Evolutionary conservation across 768 basidiomycete genomes (phyloP).

Genomic region (Podaxis sp.): DNA sequence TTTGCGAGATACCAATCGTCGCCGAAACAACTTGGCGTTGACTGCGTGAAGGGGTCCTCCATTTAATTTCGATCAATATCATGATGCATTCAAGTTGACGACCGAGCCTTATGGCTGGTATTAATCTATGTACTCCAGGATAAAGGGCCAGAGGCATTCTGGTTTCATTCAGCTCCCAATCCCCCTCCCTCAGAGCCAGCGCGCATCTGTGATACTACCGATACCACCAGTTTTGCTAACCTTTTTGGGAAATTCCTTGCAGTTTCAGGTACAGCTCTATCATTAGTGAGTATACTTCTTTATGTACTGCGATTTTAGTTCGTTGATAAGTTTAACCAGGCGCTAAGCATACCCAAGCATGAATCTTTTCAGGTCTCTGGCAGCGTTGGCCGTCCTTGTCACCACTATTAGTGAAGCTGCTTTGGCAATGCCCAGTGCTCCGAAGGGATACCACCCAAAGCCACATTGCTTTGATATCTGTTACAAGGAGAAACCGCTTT

Average conservation of each 20-base stretch:
- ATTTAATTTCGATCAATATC: too few relatives aligned
- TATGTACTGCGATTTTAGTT: too few relatives aligned
- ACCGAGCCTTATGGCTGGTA: too few relatives aligned
- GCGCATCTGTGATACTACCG: background rate
- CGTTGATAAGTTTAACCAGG: too few relatives aligned
- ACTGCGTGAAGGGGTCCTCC: too few relatives aligned
- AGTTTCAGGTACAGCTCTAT: too few relatives aligned
- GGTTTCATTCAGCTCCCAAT: background rate
- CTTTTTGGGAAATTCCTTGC: background rate
- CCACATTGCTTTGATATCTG: conserved; percentile 1
- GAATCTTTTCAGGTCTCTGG: background rate
- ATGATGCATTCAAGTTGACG: too few relatives aligned
- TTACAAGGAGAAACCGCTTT: background rate
- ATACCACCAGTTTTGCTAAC: background rate
- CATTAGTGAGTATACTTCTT: background rate
- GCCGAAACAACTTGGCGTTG: too few relatives aligned
- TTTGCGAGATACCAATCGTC: too few relatives aligned
- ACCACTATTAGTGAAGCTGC: background rate
- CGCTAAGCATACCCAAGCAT: background rate
- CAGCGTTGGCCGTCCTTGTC: background rate
- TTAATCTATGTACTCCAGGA: too few relatives aligned
- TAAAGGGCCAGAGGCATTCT: background rate
- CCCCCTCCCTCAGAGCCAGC: background rate
- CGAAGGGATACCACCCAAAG: background rate
- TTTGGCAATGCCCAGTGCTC: background rate